Conservation (phyloP, 2,329 filamentous ascomycete genomes). For the Colletotrichum paranaense region DNA sequence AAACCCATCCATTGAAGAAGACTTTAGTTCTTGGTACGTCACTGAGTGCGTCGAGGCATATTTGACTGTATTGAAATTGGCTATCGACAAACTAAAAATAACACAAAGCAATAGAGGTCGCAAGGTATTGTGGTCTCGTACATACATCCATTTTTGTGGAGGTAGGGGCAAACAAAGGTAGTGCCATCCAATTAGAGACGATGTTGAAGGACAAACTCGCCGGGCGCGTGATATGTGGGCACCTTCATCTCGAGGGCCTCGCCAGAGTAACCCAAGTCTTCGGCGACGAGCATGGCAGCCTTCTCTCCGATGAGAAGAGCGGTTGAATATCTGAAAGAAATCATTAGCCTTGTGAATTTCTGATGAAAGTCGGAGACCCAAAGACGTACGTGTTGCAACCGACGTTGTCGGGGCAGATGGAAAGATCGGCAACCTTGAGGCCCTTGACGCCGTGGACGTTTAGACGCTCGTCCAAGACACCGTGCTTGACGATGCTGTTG, state of each 20-base stretch:
- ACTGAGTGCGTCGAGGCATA: not conserved
- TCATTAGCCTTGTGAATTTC: conserved; percentile 29
- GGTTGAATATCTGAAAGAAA: conserved; percentile 66
- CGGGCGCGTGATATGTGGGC: conserved; percentile 69
- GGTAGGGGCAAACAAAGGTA: conserved; percentile 4
- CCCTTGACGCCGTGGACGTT: conserved; percentile 83
- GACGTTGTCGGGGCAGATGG: conserved; percentile 83
- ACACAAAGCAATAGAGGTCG: not conserved
- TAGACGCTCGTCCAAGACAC: conserved; percentile 80
- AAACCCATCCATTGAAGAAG: not conserved
- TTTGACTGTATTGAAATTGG: not conserved
- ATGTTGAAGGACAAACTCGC: conserved; percentile 53
- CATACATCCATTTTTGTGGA: not conserved
- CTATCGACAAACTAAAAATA: not conserved
- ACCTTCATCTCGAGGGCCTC: conserved; percentile 82
- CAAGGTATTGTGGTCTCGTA: conserved; percentile 17
- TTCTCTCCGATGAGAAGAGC: conserved; percentile 83
- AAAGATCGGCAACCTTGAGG: conserved; percentile 81
- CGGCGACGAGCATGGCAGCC: conserved; percentile 74
- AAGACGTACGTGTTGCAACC: conserved; percentile 71
- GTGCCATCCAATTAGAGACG: conserved; percentile 49
- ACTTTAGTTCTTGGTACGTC: not conserved
- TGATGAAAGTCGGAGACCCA: not conserved
- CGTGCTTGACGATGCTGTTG: conserved; percentile 84
- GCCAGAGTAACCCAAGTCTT: conserved; percentile 81